phyloP scores from a whole-genome alignment of 1,284 basidiomycete genomes.

The Acaromyces ingoldii region DNA sequence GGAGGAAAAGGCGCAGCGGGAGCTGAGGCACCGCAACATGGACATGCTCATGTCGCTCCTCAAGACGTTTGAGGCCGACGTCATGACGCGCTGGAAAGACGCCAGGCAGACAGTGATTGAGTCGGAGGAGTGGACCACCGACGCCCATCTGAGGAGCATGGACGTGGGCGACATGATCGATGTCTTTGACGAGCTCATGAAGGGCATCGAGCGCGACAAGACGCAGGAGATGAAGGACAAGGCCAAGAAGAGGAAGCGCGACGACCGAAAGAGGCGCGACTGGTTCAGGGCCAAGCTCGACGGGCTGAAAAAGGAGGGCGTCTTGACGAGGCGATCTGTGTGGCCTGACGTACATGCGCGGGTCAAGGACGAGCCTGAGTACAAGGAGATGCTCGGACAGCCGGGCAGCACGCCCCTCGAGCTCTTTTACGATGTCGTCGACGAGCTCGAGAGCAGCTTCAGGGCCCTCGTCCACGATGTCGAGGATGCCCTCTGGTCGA shows the following conservation, averaged over 20 bases:
- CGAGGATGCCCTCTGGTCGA: constrained; percentile 62
- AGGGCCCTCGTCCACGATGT: constrained; percentile 68
- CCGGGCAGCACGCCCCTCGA: constrained; percentile 91
- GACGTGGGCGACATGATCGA: constrained; percentile 38
- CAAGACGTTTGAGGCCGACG: constrained; percentile 42
- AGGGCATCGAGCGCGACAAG: constrained; percentile 33
- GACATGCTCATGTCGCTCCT: constrained; percentile 41
- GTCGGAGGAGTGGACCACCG: constrained; percentile 33
- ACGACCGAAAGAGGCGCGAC: constrained; percentile 36
- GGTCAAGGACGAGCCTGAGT: constrained; percentile 73
- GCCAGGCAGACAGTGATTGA: constrained; percentile 43
- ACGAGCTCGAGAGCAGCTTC: constrained; percentile 75
- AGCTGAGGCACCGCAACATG: constrained; percentile 29
- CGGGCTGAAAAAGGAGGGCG: constrained; percentile 63
- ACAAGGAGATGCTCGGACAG: constrained; percentile 76
- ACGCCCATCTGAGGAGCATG: constrained; percentile 31
- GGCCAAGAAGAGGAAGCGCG: constrained; percentile 9
- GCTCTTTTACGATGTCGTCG: constrained; percentile 90
- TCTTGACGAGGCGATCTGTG: constrained; percentile 74
- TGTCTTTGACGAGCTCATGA: constrained; percentile 45
- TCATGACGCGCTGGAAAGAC: constrained; percentile 45
- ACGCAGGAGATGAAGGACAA: constrained; percentile 12
- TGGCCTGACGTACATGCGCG: constrained; percentile 82
- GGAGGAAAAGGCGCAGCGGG: constrained; percentile 19
- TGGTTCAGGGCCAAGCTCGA: constrained; percentile 63